A percentile compares a stretch with the other conserved stretches of the same genome.
Evolutionary conservation across 148 eudicot species (phyloP).

Genomic region (Chenopodium berlandieri): DNA sequence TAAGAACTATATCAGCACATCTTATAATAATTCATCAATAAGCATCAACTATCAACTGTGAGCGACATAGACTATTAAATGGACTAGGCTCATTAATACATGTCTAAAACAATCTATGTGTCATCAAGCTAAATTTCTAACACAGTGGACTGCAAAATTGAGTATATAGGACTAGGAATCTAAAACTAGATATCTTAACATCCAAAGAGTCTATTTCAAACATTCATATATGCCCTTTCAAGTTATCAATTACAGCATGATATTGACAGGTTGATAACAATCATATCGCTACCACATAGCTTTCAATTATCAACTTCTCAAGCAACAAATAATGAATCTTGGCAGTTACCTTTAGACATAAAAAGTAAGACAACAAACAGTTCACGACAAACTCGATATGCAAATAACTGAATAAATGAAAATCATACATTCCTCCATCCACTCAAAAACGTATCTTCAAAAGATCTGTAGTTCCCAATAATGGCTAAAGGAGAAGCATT

Average conservation of each 20-base stretch:
- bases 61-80: background rate
- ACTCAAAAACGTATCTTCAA: background rate
- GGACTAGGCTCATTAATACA: background rate
- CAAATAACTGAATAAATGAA: background rate
- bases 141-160: background rate
- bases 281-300: background rate
- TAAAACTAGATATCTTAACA: background rate
- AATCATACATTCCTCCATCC: background rate
- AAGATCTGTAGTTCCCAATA: background rate
- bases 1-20: conserved; percentile 10
- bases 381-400: background rate
- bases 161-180: background rate
- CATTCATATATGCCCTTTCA: background rate
- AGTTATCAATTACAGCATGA: background rate
- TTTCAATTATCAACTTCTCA: background rate
- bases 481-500: background rate
- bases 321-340: background rate
- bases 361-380: background rate
- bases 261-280: background rate
- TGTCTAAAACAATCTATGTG: background rate
- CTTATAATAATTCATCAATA: background rate
- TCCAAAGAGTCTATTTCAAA: background rate
- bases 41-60: background rate
- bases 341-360: background rate
- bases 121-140: background rate